Base-by-base conservation (phyloP, 257 asterid genomes). In the Scutellaria barbata region DNA sequence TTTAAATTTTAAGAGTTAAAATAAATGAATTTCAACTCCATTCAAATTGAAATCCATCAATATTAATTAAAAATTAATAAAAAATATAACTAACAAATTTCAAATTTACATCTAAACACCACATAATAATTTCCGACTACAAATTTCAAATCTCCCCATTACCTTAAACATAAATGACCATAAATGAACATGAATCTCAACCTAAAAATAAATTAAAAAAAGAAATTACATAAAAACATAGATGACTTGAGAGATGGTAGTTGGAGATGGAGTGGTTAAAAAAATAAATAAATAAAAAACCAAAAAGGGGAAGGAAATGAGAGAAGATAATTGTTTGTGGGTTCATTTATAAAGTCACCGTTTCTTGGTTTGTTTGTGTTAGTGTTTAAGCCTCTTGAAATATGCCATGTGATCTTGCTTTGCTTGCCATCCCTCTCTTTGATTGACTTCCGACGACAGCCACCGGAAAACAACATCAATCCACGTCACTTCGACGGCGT, bases 341-440 rank as follows among this genome's bases (percentile, higher is more conserved):
- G 72, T 71, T 80, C 71, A 68, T 80, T 78, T 77, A 77, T 70
- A 80, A 80, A 85, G 83, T 78, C 88, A 76, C 85, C 85, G 68
- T 75, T 87, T 68, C 81, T 74, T 74, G 79, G 77, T 87, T 86
- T 69, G 81, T 87, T 66, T 80, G 81, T 78, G 84, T 81, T 79
- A 75, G 55, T 72, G 80, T 76, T 74, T 52, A 48, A 48, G 51
- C 85, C 83, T 82, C 90, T 82, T 78, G 63, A 81, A 76, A 80
- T 81, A 82, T 81, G 81, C 86, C 90, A 79, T 84, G 84, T 79
- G 89, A 83, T 85, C 86, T 83, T 81, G 82, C 85, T 63, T 83
- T 77, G 79, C 85, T 67, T 17, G 39, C 18, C 67, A 58, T 63
- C 74, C 67, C 71, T 65, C 75, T 72, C 81, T 51, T 74, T 83